These are phyloP conservation scores for Croton laevigatus DNA, from an alignment of 441 rosid species.

Conservation along the genomic window DNA sequence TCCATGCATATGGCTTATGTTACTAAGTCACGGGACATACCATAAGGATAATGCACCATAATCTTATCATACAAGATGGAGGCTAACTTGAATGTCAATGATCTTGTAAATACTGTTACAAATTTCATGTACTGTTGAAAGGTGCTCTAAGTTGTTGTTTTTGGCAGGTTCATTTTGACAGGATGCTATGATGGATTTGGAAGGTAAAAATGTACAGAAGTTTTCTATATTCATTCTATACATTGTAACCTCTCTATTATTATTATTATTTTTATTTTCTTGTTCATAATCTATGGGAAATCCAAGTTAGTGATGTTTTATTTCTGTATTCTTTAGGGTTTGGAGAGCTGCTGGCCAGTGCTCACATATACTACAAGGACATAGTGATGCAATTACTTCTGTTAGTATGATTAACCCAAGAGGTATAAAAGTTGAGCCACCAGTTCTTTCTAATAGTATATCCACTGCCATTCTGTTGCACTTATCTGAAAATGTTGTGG, in stretches of 20 bases:
- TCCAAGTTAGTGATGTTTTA: constrained; percentile 3
- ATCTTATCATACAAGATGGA: neutral
- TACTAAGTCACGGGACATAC: constrained; percentile 1
- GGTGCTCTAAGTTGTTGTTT: constrained; percentile 25
- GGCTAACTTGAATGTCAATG: neutral
- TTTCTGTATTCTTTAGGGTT: constrained; percentile 40
- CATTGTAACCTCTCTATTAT: neutral
- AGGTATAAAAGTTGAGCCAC: constrained; percentile 39
- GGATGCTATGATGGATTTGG: constrained; percentile 92
- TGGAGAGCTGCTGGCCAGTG: constrained; percentile 80
- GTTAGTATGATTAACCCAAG: constrained; percentile 47
- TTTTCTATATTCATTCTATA: constrained; percentile 3
- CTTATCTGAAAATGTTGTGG: neutral
- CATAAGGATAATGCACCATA: neutral
- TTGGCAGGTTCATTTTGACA: constrained; percentile 83
- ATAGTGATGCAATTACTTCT: constrained; percentile 66
- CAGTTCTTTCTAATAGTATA: neutral
- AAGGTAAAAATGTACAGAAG: constrained; percentile 42
- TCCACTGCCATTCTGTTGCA: neutral
- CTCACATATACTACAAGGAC: constrained; percentile 84
- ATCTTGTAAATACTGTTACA: neutral
- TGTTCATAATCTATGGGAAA: constrained; percentile 2
- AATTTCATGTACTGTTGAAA: constrained; percentile 7
- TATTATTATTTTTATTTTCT: constrained; percentile 11
- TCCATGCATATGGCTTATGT: neutral